These are phyloP conservation scores for Penicillium bialowiezense DNA, from an alignment of 495 filamentous ascomycete genomes.

Conservation along the genomic window DNA sequence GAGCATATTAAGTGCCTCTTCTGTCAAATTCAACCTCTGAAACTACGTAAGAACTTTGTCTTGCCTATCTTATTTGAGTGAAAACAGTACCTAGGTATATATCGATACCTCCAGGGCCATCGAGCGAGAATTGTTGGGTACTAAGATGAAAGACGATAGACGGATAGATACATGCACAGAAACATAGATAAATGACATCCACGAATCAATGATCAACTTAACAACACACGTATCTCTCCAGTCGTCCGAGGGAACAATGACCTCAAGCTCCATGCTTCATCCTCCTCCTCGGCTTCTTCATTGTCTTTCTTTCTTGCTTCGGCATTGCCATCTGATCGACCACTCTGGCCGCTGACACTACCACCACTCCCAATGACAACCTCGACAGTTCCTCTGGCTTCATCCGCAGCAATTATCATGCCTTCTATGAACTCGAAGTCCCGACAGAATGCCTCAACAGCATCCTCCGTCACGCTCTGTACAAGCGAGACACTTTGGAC, in stretches of 20 bases:
- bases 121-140: no score
- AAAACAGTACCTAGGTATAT: no score
- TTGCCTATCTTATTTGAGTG: no score
- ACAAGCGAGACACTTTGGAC: constrained; percentile 67
- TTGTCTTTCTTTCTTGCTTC: constrained; percentile 23
- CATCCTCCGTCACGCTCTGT: constrained; percentile 74
- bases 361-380: constrained; percentile 26
- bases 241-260: constrained; percentile 78
- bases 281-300: constrained; percentile 32
- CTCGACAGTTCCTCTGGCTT: constrained; percentile 39
- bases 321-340: constrained; percentile 18
- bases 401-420: constrained; percentile 58
- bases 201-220: constrained; percentile 41
- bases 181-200: neutral
- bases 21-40: no score
- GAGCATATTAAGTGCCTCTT: neutral
- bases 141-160: no score
- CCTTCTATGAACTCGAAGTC: constrained; percentile 90
- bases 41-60: no score
- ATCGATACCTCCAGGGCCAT: no score
- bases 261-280: constrained; percentile 52
- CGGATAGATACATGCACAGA: neutral
- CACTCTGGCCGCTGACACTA: constrained; percentile 27
- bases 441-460: constrained; percentile 80
- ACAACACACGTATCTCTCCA: constrained; percentile 78